Evolutionary conservation across 208 protist species (phyloP).

Genomic region (Lotmaria passim): DNA sequence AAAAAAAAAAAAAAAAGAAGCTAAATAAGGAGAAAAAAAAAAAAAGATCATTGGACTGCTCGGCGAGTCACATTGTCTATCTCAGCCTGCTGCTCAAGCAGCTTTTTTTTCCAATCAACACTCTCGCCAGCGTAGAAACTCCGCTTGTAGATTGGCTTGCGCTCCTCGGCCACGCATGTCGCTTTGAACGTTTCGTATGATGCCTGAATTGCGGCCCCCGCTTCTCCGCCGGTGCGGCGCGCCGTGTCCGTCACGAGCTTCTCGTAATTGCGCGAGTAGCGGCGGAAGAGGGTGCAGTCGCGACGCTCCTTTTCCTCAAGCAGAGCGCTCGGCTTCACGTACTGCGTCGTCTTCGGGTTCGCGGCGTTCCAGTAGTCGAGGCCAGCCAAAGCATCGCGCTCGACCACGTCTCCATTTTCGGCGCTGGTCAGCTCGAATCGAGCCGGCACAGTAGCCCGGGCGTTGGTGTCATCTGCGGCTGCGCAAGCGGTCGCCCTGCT

Average conservation of each 20-base stretch:
- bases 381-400: slow-evolving; percentile 39
- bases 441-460: background rate
- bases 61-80: background rate
- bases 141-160: slow-evolving; percentile 37
- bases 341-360: slow-evolving; percentile 16
- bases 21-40: slow-evolving; percentile 1
- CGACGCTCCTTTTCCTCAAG: slow-evolving; percentile 46
- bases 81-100: slow-evolving; percentile 27
- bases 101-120: slow-evolving; percentile 32
- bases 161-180: slow-evolving; percentile 31
- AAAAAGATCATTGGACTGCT: background rate
- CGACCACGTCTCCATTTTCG: slow-evolving; percentile 52
- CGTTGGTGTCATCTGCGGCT: background rate
- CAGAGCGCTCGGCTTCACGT: slow-evolving; percentile 42
- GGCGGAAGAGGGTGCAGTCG: slow-evolving; percentile 42
- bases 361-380: slow-evolving; percentile 36
- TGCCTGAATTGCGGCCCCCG: slow-evolving; percentile 24
- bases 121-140: slow-evolving; percentile 34
- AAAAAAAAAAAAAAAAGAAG: background rate
- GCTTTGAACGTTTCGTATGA: slow-evolving; percentile 24
- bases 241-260: slow-evolving; percentile 35
- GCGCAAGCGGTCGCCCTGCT: background rate
- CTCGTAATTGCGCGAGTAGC: slow-evolving; percentile 49
- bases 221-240: slow-evolving; percentile 19
- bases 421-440: slow-evolving; percentile 53